A percentile compares a stretch with the other conserved stretches of the same genome.
phyloP scores from a whole-genome alignment of 805 yeast species.

The Saccharomycopsis javanensis region DNA sequence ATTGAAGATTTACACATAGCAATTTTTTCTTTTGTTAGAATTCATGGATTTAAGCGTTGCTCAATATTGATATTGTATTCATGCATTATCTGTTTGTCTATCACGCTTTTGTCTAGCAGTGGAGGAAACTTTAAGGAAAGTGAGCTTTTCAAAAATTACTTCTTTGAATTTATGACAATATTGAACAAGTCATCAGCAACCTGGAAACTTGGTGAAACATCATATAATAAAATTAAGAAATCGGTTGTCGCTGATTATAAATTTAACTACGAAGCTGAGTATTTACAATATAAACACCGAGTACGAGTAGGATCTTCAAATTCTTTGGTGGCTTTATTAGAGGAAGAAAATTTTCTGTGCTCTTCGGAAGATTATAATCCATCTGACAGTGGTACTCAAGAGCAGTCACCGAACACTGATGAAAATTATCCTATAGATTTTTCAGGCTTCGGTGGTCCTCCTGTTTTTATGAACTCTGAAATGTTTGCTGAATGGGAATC shows the following conservation, averaged over 20 bases:
- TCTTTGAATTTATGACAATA: slow-evolving; percentile 33
- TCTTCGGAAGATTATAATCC: not conserved
- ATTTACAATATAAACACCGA: not conserved
- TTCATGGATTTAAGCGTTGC: slow-evolving; percentile 33
- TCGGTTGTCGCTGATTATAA: slow-evolving; percentile 24
- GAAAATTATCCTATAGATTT: slow-evolving; percentile 2
- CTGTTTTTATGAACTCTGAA: slow-evolving; percentile 42
- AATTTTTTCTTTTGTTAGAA: slow-evolving; percentile 29
- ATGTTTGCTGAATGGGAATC: slow-evolving; percentile 41
- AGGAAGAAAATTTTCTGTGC: slow-evolving; percentile 1
- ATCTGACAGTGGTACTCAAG: not conserved
- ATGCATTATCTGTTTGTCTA: slow-evolving; percentile 36
- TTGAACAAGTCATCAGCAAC: slow-evolving; percentile 35
- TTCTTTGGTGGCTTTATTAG: slow-evolving; percentile 1
- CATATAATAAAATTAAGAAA: slow-evolving; percentile 32
- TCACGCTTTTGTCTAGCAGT: slow-evolving; percentile 27
- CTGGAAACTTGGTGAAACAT: slow-evolving; percentile 40
- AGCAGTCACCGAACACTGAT: not conserved
- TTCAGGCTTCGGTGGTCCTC: slow-evolving; percentile 39
- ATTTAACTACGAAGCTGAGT: not conserved
- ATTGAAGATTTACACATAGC: slow-evolving; percentile 35
- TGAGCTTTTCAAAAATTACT: slow-evolving; percentile 22
- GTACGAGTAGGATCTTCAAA: not conserved
- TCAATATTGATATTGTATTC: slow-evolving; percentile 41
- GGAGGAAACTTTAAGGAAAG: not conserved